phyloP scores from a whole-genome alignment of 805 yeast genomes.

The Ogataea saltuana region DNA sequence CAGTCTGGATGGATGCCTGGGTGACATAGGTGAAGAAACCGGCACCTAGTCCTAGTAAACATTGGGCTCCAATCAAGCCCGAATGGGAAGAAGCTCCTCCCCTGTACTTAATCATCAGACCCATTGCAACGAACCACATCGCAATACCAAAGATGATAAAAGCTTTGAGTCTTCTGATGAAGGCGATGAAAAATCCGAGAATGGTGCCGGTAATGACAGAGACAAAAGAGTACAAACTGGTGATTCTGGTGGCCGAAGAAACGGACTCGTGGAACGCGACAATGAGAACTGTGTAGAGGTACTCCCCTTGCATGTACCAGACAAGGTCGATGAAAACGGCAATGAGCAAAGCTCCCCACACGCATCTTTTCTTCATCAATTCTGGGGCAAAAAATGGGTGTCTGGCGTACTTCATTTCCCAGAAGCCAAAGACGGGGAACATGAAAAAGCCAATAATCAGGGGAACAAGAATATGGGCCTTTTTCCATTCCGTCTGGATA shows the following conservation, averaged over 20 bases:
- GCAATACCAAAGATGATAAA: slow-evolving; percentile 59
- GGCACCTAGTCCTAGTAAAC: slow-evolving; percentile 70
- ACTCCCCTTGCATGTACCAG: slow-evolving; percentile 71
- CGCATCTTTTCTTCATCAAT: slow-evolving; percentile 65
- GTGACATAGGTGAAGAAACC: slow-evolving; percentile 69
- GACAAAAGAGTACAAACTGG: slow-evolving; percentile 62
- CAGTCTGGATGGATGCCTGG: slow-evolving; percentile 60
- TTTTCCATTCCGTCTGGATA: slow-evolving; percentile 50
- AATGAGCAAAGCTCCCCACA: slow-evolving; percentile 67
- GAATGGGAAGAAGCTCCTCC: slow-evolving; percentile 46
- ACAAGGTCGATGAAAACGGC: slow-evolving; percentile 60
- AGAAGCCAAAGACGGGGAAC: slow-evolving; percentile 57
- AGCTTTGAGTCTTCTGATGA: slow-evolving; percentile 53
- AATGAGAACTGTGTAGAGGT: slow-evolving; percentile 62
- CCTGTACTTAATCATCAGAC: slow-evolving; percentile 58
- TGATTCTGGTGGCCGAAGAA: slow-evolving; percentile 66
- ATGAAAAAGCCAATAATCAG: slow-evolving; percentile 64
- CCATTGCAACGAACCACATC: slow-evolving; percentile 62
- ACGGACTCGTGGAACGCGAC: slow-evolving; percentile 62
- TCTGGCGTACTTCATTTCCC: slow-evolving; percentile 58
- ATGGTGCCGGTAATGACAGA: slow-evolving; percentile 61
- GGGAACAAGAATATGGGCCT: slow-evolving; percentile 65
- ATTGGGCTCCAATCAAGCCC: slow-evolving; percentile 66
- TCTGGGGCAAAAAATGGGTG: slow-evolving; percentile 65
- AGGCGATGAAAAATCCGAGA: slow-evolving; percentile 54